phyloP scores from a whole-genome alignment of 192 early-diverging fungal species.

The Haplosporangium gracile region DNA sequence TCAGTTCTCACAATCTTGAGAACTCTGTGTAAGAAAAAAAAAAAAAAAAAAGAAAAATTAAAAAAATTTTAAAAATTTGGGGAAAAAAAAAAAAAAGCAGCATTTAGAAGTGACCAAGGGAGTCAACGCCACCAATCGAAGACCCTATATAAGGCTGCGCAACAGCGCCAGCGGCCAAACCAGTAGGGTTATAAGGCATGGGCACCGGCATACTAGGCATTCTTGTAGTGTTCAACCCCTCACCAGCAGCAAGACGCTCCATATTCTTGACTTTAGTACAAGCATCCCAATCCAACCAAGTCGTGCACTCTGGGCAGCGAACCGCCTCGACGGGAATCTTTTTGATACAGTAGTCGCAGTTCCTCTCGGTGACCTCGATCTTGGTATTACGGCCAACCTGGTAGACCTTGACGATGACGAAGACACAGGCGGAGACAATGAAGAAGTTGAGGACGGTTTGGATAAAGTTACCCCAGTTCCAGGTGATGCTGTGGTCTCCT shows the following conservation, averaged over 20 bases:
- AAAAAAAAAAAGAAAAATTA: too few relatives aligned
- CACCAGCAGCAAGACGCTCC: conserved; percentile 23
- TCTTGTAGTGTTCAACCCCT: neutral
- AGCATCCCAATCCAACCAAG: conserved; percentile 58
- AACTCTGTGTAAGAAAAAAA: too few relatives aligned
- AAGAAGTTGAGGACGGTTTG: conserved; percentile 76
- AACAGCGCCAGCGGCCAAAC: neutral
- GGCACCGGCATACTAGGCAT: conserved; percentile 1
- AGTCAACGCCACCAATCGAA: neutral
- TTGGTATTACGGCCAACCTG: conserved; percentile 35
- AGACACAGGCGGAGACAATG: conserved; percentile 69
- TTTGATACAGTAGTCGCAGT: conserved; percentile 52
- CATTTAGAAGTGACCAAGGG: conserved; percentile 13
- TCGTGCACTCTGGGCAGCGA: conserved; percentile 55
- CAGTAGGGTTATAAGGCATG: neutral
- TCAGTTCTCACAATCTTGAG: too few relatives aligned
- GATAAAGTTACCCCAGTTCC: conserved; percentile 74
- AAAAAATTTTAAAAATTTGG: too few relatives aligned
- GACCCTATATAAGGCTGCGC: conserved; percentile 5
- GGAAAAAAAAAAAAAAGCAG: neutral
- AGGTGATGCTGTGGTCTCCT: conserved; percentile 64
- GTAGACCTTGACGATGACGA: conserved; percentile 69
- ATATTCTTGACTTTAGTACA: conserved; percentile 37
- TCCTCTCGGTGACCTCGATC: conserved; percentile 34
- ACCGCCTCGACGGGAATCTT: conserved; percentile 42